Percentiles rank a stretch among this genome's conserved stretches.
phyloP scores from a whole-genome alignment of 1,284 basidiomycete genomes.

The Lentinula novae-zelandiae region DNA sequence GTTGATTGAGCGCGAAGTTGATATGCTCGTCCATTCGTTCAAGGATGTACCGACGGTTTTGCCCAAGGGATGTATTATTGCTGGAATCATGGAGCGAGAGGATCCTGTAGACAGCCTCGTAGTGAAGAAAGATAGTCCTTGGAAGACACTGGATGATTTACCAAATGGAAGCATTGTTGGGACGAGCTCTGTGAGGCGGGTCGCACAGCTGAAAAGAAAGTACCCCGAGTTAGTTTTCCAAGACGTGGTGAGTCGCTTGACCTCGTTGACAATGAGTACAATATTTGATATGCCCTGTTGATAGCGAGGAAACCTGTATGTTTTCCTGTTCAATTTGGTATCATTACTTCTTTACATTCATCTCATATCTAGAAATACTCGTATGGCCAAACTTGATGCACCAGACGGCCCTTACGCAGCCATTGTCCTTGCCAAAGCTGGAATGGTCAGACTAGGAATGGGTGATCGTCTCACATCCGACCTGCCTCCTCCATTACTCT shows the following conservation, averaged over 20 bases:
- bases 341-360: conserved; percentile 1
- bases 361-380: conserved; percentile 55
- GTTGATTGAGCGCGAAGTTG: conserved; percentile 69
- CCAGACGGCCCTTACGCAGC: conserved; percentile 83
- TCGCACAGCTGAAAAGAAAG: conserved; percentile 84
- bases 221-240: conserved; percentile 82
- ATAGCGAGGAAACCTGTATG: conserved; percentile 80
- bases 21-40: conserved; percentile 91
- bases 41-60: conserved; percentile 94
- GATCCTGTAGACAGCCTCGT: conserved; percentile 90
- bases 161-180: conserved; percentile 90
- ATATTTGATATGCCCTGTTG: conserved; percentile 12
- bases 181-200: conserved; percentile 89
- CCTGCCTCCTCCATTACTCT: conserved; percentile 71
- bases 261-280: conserved; percentile 9
- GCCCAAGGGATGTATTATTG: conserved; percentile 83
- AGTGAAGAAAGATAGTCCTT: conserved; percentile 71
- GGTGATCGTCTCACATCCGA: conserved; percentile 79
- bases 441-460: conserved; percentile 82
- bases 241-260: conserved; percentile 75
- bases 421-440: conserved; percentile 92
- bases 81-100: conserved; percentile 84
- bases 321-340: conserved; percentile 14
- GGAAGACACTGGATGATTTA: conserved; percentile 79
- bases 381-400: conserved; percentile 89